Evolutionary conservation across 2,329 filamentous ascomycete genomes (phyloP).

Genomic region (Hymenoscyphus linearis): DNA sequence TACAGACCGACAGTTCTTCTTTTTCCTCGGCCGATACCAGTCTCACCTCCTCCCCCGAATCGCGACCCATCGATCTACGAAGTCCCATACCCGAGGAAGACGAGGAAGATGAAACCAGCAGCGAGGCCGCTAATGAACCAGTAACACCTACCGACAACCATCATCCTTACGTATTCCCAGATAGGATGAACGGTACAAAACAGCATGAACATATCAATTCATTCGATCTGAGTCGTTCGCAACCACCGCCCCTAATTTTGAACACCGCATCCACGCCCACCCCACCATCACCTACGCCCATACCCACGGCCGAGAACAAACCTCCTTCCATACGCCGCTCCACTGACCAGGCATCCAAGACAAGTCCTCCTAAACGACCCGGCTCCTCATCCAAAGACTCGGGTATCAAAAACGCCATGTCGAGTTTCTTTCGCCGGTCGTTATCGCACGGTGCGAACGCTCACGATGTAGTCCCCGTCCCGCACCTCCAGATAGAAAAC

Average conservation of each 20-base stretch:
- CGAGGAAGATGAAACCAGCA: slow-evolving; percentile 48
- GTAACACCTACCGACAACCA: slow-evolving; percentile 55
- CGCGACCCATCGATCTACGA: slow-evolving; percentile 42
- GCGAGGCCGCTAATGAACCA: slow-evolving; percentile 54
- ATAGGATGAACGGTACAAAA: slow-evolving; percentile 11
- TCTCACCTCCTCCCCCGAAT: slow-evolving; percentile 24
- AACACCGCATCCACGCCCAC: slow-evolving; percentile 22
- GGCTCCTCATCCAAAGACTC: slow-evolving; percentile 12
- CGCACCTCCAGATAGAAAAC: slow-evolving; percentile 7
- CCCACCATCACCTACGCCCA: slow-evolving; percentile 9
- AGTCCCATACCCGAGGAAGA: slow-evolving; percentile 52
- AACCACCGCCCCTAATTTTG: slow-evolving; percentile 17
- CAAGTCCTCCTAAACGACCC: slow-evolving; percentile 11
- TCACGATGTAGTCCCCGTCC: slow-evolving; percentile 4
- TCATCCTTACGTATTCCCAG: slow-evolving; percentile 50
- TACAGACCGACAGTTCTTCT: slow-evolving; percentile 12
- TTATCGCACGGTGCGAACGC: slow-evolving; percentile 13
- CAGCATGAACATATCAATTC: slow-evolving; percentile 6
- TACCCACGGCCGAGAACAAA: background rate
- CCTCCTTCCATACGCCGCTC: background rate
- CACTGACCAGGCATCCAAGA: slow-evolving; percentile 5
- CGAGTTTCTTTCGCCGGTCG: slow-evolving; percentile 21
- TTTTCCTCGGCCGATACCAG: slow-evolving; percentile 14
- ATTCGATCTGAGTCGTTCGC: background rate
- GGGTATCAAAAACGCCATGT: slow-evolving; percentile 15